Conservation (phyloP, 257 asterid species). For the Apocynum venetum region DNA sequence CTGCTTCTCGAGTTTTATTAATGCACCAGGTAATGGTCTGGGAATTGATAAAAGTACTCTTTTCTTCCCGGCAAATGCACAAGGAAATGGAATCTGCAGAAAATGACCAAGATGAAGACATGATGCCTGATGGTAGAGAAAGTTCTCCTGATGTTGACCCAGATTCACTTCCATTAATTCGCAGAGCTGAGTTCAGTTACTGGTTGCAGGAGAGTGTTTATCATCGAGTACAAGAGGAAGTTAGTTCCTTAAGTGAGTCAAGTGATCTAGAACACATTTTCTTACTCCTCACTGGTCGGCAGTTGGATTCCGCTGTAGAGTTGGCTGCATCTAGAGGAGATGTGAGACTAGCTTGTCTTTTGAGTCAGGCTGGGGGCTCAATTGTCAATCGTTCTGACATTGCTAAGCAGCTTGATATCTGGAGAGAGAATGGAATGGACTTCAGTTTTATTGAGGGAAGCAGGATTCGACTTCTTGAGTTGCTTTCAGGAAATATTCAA, state of each 20-base stretch:
- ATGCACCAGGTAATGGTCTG: conserved; percentile 94
- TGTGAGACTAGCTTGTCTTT: conserved; percentile 84
- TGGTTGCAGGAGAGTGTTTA: conserved; percentile 96
- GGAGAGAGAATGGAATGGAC: conserved; percentile 94
- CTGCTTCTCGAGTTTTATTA: conserved; percentile 58
- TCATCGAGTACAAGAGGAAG: conserved; percentile 85
- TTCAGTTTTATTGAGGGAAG: conserved; percentile 77
- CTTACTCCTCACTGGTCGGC: conserved; percentile 89
- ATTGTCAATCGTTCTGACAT: conserved; percentile 57
- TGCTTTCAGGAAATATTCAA: conserved; percentile 88
- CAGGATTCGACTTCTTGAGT: conserved; percentile 74
- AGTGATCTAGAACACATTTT: conserved; percentile 77
- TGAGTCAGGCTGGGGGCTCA: conserved; percentile 95
- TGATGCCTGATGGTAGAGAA: conserved; percentile 60
- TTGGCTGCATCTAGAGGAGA: conserved; percentile 96
- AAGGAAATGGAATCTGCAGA: conserved; percentile 46
- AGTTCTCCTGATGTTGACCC: conserved; percentile 53
- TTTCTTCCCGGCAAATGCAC: conserved; percentile 52
- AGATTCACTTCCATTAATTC: conserved; percentile 76
- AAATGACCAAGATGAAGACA: conserved; percentile 70
- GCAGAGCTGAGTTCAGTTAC: conserved; percentile 85
- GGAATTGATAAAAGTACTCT: conserved; percentile 90
- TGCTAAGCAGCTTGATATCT: conserved; percentile 70
- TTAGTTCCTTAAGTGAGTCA: conserved; percentile 59
- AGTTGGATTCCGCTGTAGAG: conserved; percentile 85